Evolutionary conservation across 1,284 basidiomycete species (phyloP), one percentile per base, ranked within the genome.

Genomic region (Cutaneotrichosporon sp.): DNA sequence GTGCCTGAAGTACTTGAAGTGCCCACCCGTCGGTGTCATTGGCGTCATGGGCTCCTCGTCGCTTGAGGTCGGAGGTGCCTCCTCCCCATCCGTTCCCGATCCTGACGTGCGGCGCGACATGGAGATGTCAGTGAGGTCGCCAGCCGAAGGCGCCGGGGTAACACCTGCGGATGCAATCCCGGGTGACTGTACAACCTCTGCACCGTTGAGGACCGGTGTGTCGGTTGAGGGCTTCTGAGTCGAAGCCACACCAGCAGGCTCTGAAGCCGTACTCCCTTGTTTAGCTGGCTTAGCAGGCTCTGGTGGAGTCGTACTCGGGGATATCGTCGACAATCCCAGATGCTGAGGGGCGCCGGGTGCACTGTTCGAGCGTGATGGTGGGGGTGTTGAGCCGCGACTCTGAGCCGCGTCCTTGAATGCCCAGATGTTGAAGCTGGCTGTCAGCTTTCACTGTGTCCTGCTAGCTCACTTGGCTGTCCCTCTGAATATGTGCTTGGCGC

Each of bases 401-500:
- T 74, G 71, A 1, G 65, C 62, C 13, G 73, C 74, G 22, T 72
- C 67, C 4, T 71, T 77, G 62, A 69, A 74, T 0, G 78, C 77
- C 78, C 78, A 79, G 45, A 80, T 75, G 64, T 77, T 78, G 71
- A 78, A 79, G 67, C 72, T 77, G 58, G 46, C 3, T 20, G 11
- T 13, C 6, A 20, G 31, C 16, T 2, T n/a, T n/a, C n/a, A n/a
- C n/a, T n/a, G n/a, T n/a, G n/a, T n/a, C 16, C 11, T 18, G 8
- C 25, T 18, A 20, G 65, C 76, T 66, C 53, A 79, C 78, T 78
- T 76, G 1, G 78, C 78, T 36, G 70, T 70, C 1, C 77, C 74
- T 20, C 78, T 64, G 60, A 77, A 79, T 69, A 80, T 78, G 65
- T 72, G 76, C 53, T 79, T 79, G 0, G 78, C 72, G 24, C 72